A percentile compares a stretch with the other conserved stretches of the same genome.
Evolutionary conservation across 2,329 filamentous ascomycete genomes (phyloP).

Genomic region (Periconia macrospinosa): DNA sequence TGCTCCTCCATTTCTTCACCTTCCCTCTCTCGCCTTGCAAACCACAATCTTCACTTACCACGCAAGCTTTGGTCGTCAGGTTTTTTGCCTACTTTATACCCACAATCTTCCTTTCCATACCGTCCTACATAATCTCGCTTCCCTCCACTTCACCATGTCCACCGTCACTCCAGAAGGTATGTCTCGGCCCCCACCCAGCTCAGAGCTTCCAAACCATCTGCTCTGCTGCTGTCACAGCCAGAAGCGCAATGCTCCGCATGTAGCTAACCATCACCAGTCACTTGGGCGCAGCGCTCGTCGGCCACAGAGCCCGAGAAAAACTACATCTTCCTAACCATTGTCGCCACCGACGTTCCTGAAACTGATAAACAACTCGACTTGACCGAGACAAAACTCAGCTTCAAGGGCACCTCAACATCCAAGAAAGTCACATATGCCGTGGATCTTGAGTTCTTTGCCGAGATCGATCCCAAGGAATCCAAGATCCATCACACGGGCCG

Average conservation of each 20-base stretch:
- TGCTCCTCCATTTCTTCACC: constrained; percentile 40
- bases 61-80: not conserved
- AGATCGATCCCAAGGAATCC: constrained; percentile 83
- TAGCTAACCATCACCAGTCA: constrained; percentile 61
- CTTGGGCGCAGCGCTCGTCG: constrained; percentile 97
- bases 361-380: constrained; percentile 80
- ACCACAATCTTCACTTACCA: constrained; percentile 16
- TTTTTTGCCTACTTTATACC: not conserved
- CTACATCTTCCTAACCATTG: constrained; percentile 91
- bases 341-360: constrained; percentile 79
- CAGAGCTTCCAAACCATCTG: not conserved
- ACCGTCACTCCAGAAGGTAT: constrained; percentile 46
- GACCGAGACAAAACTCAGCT: constrained; percentile 74
- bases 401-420: constrained; percentile 78
- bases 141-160: constrained; percentile 22
- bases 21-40: constrained; percentile 23
- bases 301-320: constrained; percentile 80
- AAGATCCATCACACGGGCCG: constrained; percentile 87
- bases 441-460: constrained; percentile 82
- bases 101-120: not conserved
- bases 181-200: constrained; percentile 28
- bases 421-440: constrained; percentile 88
- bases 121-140: constrained; percentile 2
- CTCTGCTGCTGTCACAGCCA: not conserved
- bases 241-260: constrained; percentile 1